phyloP scores from a whole-genome alignment of 1,284 basidiomycete genomes.

The Sphagnurus paluster region DNA sequence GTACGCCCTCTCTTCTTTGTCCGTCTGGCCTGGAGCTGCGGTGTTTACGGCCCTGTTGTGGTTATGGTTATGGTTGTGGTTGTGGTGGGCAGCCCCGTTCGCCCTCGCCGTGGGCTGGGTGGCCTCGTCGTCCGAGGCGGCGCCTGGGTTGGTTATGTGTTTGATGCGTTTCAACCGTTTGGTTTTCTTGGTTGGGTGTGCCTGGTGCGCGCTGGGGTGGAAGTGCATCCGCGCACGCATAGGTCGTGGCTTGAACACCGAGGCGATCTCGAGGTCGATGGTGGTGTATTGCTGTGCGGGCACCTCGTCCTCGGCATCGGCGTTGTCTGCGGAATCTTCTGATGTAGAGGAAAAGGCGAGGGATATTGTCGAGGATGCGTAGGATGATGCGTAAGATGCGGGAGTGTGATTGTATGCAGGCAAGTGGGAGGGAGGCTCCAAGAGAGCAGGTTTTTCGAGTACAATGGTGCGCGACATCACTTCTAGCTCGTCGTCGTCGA shows the following conservation, averaged over 20 bases:
- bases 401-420: neutral
- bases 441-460: no score
- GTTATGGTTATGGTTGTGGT: neutral
- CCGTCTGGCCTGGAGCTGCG: no score
- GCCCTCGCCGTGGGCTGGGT: neutral
- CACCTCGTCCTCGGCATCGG: slow-evolving; percentile 33
- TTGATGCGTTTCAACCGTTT: slow-evolving; percentile 41
- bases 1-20: slow-evolving; percentile 28
- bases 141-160: slow-evolving; percentile 18
- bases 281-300: slow-evolving; percentile 28
- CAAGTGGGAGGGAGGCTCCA: no score
- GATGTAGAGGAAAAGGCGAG: slow-evolving; percentile 51
- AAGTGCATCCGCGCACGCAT: slow-evolving; percentile 45
- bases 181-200: slow-evolving; percentile 29
- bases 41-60: no score
- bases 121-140: slow-evolving; percentile 1
- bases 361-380: slow-evolving; percentile 11
- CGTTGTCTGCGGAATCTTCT: slow-evolving; percentile 33
- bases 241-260: slow-evolving; percentile 72
- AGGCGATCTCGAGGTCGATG: slow-evolving; percentile 63
- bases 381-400: neutral
- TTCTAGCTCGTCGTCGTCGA: slow-evolving; percentile 38
- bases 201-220: slow-evolving; percentile 23
- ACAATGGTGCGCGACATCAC: slow-evolving; percentile 32
- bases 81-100: neutral